These are phyloP conservation scores for Aethionema arabicum DNA, from an alignment of 345 rosid species.

Conservation along the genomic window DNA sequence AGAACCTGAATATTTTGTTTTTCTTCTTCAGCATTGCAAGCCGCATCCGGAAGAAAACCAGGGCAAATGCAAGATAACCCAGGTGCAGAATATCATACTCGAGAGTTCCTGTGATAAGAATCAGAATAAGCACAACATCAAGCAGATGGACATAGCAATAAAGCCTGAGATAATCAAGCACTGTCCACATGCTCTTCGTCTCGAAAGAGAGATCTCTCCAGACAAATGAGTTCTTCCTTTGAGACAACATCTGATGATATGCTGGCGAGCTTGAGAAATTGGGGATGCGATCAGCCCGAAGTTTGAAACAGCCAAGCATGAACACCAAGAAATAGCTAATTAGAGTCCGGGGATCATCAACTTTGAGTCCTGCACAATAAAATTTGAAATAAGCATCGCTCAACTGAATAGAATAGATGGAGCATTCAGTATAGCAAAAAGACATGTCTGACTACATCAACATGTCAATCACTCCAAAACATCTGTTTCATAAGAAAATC, in stretches of 20 bases:
- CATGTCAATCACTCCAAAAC: not conserved
- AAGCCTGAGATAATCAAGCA: conserved; percentile 84
- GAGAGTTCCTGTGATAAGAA: conserved; percentile 93
- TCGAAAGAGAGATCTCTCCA: conserved; percentile 96
- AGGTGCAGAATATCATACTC: conserved; percentile 96
- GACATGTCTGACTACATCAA: not conserved
- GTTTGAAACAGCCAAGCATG: conserved; percentile 85
- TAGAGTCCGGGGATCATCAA: conserved; percentile 86
- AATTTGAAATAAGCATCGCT: not conserved
- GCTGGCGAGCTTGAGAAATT: conserved; percentile 74
- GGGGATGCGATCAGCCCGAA: conserved; percentile 71
- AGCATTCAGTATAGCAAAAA: not conserved
- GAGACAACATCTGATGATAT: conserved; percentile 78
- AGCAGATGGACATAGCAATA: conserved; percentile 87
- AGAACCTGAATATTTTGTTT: conserved; percentile 83
- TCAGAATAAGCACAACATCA: conserved; percentile 86
- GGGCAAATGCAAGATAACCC: conserved; percentile 97
- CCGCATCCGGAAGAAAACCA: conserved; percentile 88
- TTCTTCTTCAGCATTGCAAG: conserved; percentile 86
- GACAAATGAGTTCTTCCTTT: conserved; percentile 71
- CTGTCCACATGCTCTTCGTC: conserved; percentile 97
- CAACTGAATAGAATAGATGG: conserved; percentile 8
- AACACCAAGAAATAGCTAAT: conserved; percentile 81
- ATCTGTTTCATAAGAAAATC: not conserved
- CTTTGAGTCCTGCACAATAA: conserved; percentile 58